phyloP scores from a whole-genome alignment of 495 filamentous ascomycete species.

The Neurospora sublineolata region DNA sequence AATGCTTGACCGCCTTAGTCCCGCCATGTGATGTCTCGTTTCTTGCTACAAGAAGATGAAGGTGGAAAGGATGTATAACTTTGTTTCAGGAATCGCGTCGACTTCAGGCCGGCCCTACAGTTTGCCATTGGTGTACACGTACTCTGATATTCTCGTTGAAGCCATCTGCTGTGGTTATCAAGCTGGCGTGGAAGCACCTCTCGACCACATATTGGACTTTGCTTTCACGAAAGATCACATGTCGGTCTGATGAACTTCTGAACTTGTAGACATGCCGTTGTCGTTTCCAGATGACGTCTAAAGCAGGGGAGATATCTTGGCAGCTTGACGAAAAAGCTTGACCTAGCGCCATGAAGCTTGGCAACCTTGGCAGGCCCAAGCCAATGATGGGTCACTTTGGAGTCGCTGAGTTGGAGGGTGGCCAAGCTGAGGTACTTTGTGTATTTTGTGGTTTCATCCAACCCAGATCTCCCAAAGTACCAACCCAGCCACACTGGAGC shows the following conservation, averaged over 20 bases:
- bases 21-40: background rate
- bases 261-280: background rate
- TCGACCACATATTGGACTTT: too few relatives aligned
- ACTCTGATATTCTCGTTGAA: background rate
- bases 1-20: background rate
- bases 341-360: slow-evolving; percentile 8
- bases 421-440: background rate
- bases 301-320: slow-evolving; percentile 13
- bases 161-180: background rate
- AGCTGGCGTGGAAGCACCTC: too few relatives aligned
- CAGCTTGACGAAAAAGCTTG: slow-evolving; percentile 23
- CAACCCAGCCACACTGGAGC: background rate
- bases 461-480: background rate
- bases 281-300: background rate
- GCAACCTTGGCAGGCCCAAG: slow-evolving; percentile 6
- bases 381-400: background rate
- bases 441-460: background rate
- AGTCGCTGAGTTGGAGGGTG: background rate
- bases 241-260: background rate
- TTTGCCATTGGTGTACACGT: background rate
- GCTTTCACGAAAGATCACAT: background rate
- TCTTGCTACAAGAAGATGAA: background rate
- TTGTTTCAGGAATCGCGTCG: too few relatives aligned
- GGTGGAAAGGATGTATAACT: background rate
- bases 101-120: background rate